Evolutionary conservation across 257 asterid species (phyloP).

Genomic region (Striga asiatica): DNA sequence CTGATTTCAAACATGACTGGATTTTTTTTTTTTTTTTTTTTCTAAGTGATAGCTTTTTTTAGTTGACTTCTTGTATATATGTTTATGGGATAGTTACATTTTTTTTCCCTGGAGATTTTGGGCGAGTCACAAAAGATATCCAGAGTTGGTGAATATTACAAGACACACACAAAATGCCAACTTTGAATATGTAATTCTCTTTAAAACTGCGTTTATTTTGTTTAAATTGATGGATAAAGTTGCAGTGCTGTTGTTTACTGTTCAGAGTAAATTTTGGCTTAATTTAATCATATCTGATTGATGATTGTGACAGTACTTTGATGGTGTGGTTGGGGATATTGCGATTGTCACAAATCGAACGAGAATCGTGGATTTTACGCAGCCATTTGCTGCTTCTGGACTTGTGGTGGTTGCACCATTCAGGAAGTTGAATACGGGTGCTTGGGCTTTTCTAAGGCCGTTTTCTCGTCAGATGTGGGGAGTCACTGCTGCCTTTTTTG

Average conservation of each 20-base stretch:
- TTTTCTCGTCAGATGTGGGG: conserved; percentile 52
- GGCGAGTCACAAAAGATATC: too few species aligned
- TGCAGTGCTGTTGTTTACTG: not conserved
- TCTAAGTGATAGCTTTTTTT: too few species aligned
- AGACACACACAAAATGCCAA: too few species aligned
- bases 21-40: too few species aligned
- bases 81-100: too few species aligned
- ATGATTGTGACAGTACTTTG: conserved; percentile 30
- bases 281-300: conserved; percentile 11
- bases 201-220: not conserved
- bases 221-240: not conserved
- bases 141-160: too few species aligned
- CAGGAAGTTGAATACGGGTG: conserved; percentile 35
- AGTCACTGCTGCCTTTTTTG: conserved; percentile 39
- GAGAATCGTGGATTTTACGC: conserved; percentile 52
- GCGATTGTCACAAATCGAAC: conserved; percentile 49
- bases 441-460: conserved; percentile 68
- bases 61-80: not conserved
- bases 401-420: conserved; percentile 63
- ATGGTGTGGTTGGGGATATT: conserved; percentile 51
- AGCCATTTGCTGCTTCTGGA: conserved; percentile 58
- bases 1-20: too few species aligned
- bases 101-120: not conserved
- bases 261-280: too few species aligned
- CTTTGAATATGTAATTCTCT: not conserved